Evolutionary conservation across 768 basidiomycete species (phyloP).

Genomic region (Amanita inopinata): DNA sequence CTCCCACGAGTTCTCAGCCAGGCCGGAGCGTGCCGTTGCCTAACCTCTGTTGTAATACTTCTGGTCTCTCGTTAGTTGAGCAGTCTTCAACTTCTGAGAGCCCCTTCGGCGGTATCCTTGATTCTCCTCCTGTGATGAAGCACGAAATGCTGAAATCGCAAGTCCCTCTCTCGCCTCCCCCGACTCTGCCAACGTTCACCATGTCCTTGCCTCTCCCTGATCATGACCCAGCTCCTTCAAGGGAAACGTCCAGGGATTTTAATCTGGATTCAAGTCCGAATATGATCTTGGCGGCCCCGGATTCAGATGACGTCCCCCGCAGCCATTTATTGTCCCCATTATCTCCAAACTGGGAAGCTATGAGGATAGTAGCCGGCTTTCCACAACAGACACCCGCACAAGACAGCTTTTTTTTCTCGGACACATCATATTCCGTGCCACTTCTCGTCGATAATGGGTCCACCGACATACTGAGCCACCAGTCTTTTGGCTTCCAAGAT

Average conservation of each 20-base stretch:
- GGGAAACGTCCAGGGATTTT: background rate
- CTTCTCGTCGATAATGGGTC: background rate
- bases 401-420: slow-evolving; percentile 11
- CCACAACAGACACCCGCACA: slow-evolving; percentile 9
- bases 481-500: background rate
- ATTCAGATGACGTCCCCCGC: slow-evolving; percentile 11
- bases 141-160: slow-evolving; percentile 20
- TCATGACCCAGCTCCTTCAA: slow-evolving; percentile 10
- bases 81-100: background rate
- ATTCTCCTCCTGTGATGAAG: slow-evolving; percentile 24
- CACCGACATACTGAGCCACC: background rate
- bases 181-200: slow-evolving; percentile 28
- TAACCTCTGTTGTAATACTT: slow-evolving; percentile 2
- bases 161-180: slow-evolving; percentile 31
- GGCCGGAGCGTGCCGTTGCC: slow-evolving; percentile 20
- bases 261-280: background rate
- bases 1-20: slow-evolving; percentile 18
- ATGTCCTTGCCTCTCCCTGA: slow-evolving; percentile 28
- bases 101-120: slow-evolving; percentile 19
- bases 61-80: slow-evolving; percentile 3
- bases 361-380: slow-evolving; percentile 7
- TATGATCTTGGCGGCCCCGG: slow-evolving; percentile 8
- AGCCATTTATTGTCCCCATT: slow-evolving; percentile 23
- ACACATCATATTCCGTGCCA: background rate
- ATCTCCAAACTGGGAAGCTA: slow-evolving; percentile 23